Base-by-base conservation (phyloP, 2,329 filamentous ascomycete species). In the Hypoxylon sp. region DNA sequence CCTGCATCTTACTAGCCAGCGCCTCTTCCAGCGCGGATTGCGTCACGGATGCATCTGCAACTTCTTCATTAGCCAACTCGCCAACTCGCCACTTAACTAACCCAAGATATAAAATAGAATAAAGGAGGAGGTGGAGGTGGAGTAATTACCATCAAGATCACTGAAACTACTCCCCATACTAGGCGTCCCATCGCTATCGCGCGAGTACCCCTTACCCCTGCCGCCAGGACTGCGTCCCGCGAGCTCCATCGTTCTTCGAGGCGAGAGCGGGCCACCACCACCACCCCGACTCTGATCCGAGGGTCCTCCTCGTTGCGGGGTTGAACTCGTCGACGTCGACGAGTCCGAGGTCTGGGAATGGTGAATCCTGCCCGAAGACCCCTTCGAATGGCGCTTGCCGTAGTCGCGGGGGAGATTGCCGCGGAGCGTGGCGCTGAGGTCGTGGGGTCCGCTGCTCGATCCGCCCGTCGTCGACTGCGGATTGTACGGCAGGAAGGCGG, bases 151-250 rank as follows among this genome's bases (percentile, higher is more conserved):
- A 77, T 95, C 93, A 47, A 97, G 85, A 81, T 96, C 93, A 79
- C 92, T 95, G 75, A 94, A 96, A 74, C 92, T 94, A 78, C 92
- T 95, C 0, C 92, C 92, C 89, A 94, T 94, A 73, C 91, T 94
- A 1, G 91, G 91, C 13, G 90, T 91, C 13, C 91, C 91, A 69
- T 94, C 91, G 75, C 91, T 93, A 11, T 91, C 89, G 11, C 85
- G 84, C 1, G 86, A 87, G 50, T 82, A 79, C 0, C 82, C 84
- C 73, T 85, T 85, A 29, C 81, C 82, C 66, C 85, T 86, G 8
- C 80, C 81, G 8, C 81, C 79, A 1, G 88, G 86, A 72, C 86
- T 88, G 48, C 86, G 81, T 26, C 84, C 85, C 2, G 86, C 83
- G 53, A 90, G 75, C 74, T 91, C 90, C 5, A 86, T 83, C 13